Evolutionary conservation across 192 early-diverging fungal species (phyloP), one percentile per base, ranked within the genome.

Genomic region (Coemansia sp.): DNA sequence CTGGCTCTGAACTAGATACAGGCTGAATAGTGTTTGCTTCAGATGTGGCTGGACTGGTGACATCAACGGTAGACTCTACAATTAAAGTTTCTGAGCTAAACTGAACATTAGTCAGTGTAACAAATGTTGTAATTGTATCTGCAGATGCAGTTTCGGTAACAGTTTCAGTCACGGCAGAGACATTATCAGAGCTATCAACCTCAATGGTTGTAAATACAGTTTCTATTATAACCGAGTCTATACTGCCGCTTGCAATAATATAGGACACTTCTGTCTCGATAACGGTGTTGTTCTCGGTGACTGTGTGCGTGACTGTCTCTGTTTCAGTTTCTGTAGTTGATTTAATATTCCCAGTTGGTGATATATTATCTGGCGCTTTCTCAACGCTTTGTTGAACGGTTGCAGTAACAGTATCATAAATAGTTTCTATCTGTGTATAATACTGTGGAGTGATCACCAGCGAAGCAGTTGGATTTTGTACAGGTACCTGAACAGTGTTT

Each of bases 391-490:
- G 54, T 20, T 25, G 5, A 6, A 48, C n/a, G 0, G 55, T 51
- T 15, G 18, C 58, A 7, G 58, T 60, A 4, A 60, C 58, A 10
- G 58, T 60, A 24, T 60, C 44, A 25, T 44, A 24, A 10, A 60
- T 37, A 0, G 58, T 46, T 17, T 48, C 58, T 10, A 46, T 60
- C 4, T 31, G 11, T 10, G 58, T 54, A 14, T 25, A 21, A 8
- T n/a, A 54, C 5, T 54, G 25, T 10, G 52, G 52, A 14, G 52
- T 54, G n/a, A 54, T 21, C 3, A 54, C n/a, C 24, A 54, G 6
- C 2, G 52, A 54, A 17, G 40, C 46, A 10, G 58, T 48, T 48
- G 58, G 42, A 21, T 48, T 26, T n/a, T 44, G 23, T 26, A 5
- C 17, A 26, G 46, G 15, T n/a, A 9, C 6, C 9, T 14, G 23